Evolutionary conservation across 441 rosid genomes (phyloP), one percentile per base, ranked within the genome.

Genomic region (Breynia disticha): DNA sequence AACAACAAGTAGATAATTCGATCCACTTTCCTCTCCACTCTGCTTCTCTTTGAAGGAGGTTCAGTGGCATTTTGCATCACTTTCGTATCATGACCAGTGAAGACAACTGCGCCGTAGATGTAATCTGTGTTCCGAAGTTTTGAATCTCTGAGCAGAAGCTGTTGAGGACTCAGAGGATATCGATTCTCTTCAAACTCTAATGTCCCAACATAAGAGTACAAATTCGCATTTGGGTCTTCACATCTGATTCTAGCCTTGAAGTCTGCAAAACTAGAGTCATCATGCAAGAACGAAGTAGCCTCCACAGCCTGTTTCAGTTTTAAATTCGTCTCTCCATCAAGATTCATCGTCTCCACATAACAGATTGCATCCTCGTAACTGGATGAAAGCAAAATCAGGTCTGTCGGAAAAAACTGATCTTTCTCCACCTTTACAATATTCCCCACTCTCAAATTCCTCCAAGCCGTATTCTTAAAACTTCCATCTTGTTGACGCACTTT

Each of bases 21-120:
- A 73, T 94, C 97, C 90, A 74, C 85, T 78, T 80, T 76, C 68
- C 67, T 85, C 75, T 94, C 99, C 15, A 87, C 72, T 61, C 71
- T 82, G 78, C 99, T 94, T 71, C 99, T 78, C 70, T 94, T 94
- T 2, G 99, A 94, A 1, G 99, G 97, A 32, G 97, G 95, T n/a
- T 61, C 78, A n/a, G 81, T 90, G 38, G 99, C 78, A 69, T 94
- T 94, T 68, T 90, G 95, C 54, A 90, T 70, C 47, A 86, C 95
- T 75, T 94, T 94, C 39, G 99, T 90, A 59, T 94, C 96, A 51
- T 71, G 82, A 39, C 99, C 99, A 0, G 90, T 87, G 71, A 94
- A 94, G 66, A 90, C 69, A 62, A 90, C 95, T 52, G 22, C 95
- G 41, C 97, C 99, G 54, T 74, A 87, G 32, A 87, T 69, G 54